Evolutionary conservation across 805 yeast genomes (phyloP), one percentile per base, ranked within the genome.

Genomic region (Candida vaughaniae): DNA sequence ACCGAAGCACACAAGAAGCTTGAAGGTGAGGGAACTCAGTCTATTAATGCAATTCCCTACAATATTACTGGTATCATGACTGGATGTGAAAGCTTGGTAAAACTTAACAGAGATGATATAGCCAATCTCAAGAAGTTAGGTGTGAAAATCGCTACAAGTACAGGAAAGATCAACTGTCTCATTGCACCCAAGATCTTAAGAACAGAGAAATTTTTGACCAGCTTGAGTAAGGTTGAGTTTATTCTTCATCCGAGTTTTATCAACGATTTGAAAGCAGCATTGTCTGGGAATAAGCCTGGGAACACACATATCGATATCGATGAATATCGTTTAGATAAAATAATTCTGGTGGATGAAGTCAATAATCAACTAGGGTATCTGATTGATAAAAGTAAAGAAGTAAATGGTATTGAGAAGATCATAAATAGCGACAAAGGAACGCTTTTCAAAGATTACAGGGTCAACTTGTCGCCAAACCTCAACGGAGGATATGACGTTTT

Each of bases 161-260:
- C 34, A 35, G 7, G 49, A 55, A 35, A 75, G 15, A 37, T 41
- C 20, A 51, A 78, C 49, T 59, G 77, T 0, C 60, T 85, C 8
- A 76, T 90, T 8, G 90, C 97, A 0, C 96, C 97, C 1, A 78
- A 78, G 42, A 70, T 84, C n/a, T 55, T 85, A 49, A 69, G 97
- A 46, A 91, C 98, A 0, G 95, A 85, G 40, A 93, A 91, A 60
- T 90, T 91, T 51, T 68, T 91, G 36, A 73, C 75, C 29, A 78
- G 89, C 15, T 61, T 89, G 34, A 77, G 88, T 35, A 67, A 67
- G 28, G 78, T 77, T 7, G 58, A 62, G n/a, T 60, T 66, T 36
- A 73, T 80, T 3, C 47, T 85, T 1, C 73, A 77, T 22, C 86
- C 89, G 0, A 52, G 60, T 3, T 82, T 78, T 41, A 41, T 82